Conservation (phyloP, 208 protist genomes). For the Porcisia hertigi region DNA sequence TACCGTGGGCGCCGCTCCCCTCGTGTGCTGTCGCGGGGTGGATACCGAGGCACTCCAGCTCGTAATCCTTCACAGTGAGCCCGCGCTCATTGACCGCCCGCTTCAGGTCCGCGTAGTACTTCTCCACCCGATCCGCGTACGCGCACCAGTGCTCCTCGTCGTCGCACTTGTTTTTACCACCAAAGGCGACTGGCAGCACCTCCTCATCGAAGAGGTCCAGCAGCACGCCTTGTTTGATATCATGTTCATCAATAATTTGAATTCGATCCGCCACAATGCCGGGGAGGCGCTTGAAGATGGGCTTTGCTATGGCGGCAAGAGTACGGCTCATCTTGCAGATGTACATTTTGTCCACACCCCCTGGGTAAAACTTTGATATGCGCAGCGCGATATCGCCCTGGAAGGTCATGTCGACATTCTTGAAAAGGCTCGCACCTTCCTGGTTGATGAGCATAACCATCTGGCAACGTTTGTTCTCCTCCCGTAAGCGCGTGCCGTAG, state of each 20-base stretch:
- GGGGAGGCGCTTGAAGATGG: slow-evolving; percentile 60
- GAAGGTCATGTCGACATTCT: slow-evolving; percentile 70
- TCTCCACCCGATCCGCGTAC: slow-evolving; percentile 41
- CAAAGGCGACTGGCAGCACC: slow-evolving; percentile 58
- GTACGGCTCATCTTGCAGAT: slow-evolving; percentile 70
- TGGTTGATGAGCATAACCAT: slow-evolving; percentile 76
- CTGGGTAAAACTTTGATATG: slow-evolving; percentile 73
- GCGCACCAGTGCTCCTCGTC: slow-evolving; percentile 36
- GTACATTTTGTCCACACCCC: slow-evolving; percentile 65
- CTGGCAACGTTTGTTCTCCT: slow-evolving; percentile 50
- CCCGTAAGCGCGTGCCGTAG: slow-evolving; percentile 62
- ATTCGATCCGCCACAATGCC: slow-evolving; percentile 64
- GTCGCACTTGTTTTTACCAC: slow-evolving; percentile 64
- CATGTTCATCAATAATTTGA: slow-evolving; percentile 43
- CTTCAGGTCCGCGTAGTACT: slow-evolving; percentile 56
- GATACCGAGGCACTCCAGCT: slow-evolving; percentile 44
- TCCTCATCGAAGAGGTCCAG: slow-evolving; percentile 53
- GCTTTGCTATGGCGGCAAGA: slow-evolving; percentile 51
- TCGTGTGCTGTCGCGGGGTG: slow-evolving; percentile 7
- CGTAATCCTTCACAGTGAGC: slow-evolving; percentile 74
- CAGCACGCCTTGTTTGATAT: slow-evolving; percentile 46
- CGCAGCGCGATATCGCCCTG: slow-evolving; percentile 66
- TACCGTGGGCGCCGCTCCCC: neutral
- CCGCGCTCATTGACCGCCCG: slow-evolving; percentile 45
- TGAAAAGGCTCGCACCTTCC: slow-evolving; percentile 48